Evolutionary conservation across 148 eudicot species (phyloP), one percentile per base, ranked within the genome.

Genomic region (Bassia scoparia): DNA sequence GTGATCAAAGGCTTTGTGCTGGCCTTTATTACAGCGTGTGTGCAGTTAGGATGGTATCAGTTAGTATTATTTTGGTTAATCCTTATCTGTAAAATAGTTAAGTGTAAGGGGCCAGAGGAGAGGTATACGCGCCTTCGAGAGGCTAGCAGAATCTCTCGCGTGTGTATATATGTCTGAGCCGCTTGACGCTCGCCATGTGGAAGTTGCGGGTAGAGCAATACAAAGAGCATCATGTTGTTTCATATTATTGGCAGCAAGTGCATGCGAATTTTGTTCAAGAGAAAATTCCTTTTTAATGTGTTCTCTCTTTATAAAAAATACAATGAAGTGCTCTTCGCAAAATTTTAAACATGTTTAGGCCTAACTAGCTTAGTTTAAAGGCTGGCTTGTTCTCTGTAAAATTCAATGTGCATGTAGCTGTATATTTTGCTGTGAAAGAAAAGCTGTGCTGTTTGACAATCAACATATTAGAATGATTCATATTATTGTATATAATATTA

Each of bases 111-210:
- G n/a, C n/a, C n/a, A n/a, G n/a, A n/a, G n/a, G n/a, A n/a, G n/a
- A n/a, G n/a, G n/a, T n/a, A n/a, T n/a, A n/a, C n/a, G n/a, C n/a
- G n/a, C n/a, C n/a, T n/a, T n/a, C n/a, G n/a, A n/a, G n/a, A n/a
- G n/a, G n/a, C n/a, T n/a, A n/a, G n/a, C n/a, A n/a, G n/a, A n/a
- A n/a, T n/a, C n/a, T n/a, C n/a, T n/a, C n/a, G n/a, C n/a, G n/a
- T n/a, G n/a, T n/a, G n/a, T n/a, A n/a, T n/a, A n/a, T n/a, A n/a
- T n/a, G n/a, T n/a, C n/a, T n/a, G n/a, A n/a, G n/a, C n/a, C n/a
- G n/a, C 83, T 95, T 59, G 81, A 74, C 76, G 79, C 80, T 81
- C 82, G 86, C 83, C 89, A 88, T 71, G 97, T 96, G 53, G 96
- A 95, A 79, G 74, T 90, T 75, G n/a, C n/a, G n/a, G n/a, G n/a